Evolutionary conservation across 495 filamentous ascomycete genomes (phyloP).

Genomic region (Terfezia boudieri): DNA sequence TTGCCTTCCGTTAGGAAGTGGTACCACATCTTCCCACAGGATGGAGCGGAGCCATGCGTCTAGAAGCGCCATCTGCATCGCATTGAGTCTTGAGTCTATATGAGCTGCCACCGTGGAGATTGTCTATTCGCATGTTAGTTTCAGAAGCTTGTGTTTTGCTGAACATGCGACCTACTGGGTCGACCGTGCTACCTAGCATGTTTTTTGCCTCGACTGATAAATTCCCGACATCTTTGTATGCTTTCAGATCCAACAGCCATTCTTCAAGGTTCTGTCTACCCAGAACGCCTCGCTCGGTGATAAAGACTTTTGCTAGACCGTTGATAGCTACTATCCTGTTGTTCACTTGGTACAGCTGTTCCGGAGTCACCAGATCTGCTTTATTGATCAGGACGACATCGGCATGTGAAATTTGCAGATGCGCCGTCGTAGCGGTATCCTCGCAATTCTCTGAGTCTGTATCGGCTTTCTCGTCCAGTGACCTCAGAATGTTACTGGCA

Average conservation of each 20-base stretch:
- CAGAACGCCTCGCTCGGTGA: slow-evolving; percentile 56
- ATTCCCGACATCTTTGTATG: slow-evolving; percentile 54
- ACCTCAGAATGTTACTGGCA: slow-evolving; percentile 68
- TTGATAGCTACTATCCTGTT: slow-evolving; percentile 65
- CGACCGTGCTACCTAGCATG: slow-evolving; percentile 59
- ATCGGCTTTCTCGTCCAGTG: slow-evolving; percentile 49
- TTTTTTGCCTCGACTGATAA: slow-evolving; percentile 27
- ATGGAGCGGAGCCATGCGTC: slow-evolving; percentile 68
- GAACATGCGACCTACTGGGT: slow-evolving; percentile 36
- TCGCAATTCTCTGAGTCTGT: slow-evolving; percentile 32
- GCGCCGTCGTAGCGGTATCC: slow-evolving; percentile 58
- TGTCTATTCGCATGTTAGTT: slow-evolving; percentile 27
- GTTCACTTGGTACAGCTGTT: slow-evolving; percentile 40
- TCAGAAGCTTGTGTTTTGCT: neutral
- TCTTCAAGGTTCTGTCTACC: slow-evolving; percentile 50
- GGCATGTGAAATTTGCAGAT: slow-evolving; percentile 92
- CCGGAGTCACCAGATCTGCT: slow-evolving; percentile 53
- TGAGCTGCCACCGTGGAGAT: slow-evolving; percentile 74
- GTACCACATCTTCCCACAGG: slow-evolving; percentile 59
- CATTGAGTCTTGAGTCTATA: slow-evolving; percentile 21
- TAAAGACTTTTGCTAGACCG: slow-evolving; percentile 61
- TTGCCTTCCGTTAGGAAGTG: slow-evolving; percentile 9
- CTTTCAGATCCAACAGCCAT: slow-evolving; percentile 70
- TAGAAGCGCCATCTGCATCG: slow-evolving; percentile 31
- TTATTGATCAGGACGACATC: slow-evolving; percentile 93